Evolutionary conservation across 148 eudicot genomes (phyloP).

Genomic region (Mesembryanthemum crystallinum): DNA sequence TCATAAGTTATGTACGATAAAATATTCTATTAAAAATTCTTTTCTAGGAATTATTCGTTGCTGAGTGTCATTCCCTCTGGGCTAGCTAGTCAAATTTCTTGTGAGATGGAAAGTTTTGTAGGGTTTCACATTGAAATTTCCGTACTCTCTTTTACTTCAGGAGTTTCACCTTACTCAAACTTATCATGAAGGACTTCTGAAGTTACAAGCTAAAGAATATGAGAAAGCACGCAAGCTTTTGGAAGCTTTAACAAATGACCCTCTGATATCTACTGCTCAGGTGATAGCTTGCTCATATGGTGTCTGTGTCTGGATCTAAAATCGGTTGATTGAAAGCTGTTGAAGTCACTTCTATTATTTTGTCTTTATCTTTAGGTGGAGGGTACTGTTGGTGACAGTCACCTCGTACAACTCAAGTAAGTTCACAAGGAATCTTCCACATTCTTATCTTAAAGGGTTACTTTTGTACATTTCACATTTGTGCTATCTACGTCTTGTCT

Average conservation of each 20-base stretch:
- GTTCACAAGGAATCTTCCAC: neutral
- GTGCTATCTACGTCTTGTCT: neutral
- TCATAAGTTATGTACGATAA: neutral
- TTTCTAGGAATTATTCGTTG: neutral
- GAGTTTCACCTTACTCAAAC: conserved; percentile 94
- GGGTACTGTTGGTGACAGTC: conserved; percentile 66
- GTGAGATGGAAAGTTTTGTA: neutral
- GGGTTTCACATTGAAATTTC: neutral
- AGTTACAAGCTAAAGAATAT: conserved; percentile 78
- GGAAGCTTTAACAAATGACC: conserved; percentile 82
- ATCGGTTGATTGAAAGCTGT: neutral
- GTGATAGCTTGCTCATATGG: conserved; percentile 32
- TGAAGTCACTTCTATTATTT: conserved; percentile 11
- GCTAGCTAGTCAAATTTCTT: neutral
- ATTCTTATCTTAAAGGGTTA: neutral
- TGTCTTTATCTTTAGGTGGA: conserved; percentile 53
- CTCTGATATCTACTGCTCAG: conserved; percentile 71
- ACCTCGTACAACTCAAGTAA: conserved; percentile 94
- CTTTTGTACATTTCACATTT: neutral
- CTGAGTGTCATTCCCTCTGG: neutral
- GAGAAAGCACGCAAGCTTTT: conserved; percentile 79
- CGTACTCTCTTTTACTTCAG: conserved; percentile 32
- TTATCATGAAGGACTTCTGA: conserved; percentile 90
- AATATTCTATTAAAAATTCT: no score
- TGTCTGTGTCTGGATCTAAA: neutral